phyloP scores from a whole-genome alignment of 2,329 filamentous ascomycete species.

The Pseudofabraea citricarpa region DNA sequence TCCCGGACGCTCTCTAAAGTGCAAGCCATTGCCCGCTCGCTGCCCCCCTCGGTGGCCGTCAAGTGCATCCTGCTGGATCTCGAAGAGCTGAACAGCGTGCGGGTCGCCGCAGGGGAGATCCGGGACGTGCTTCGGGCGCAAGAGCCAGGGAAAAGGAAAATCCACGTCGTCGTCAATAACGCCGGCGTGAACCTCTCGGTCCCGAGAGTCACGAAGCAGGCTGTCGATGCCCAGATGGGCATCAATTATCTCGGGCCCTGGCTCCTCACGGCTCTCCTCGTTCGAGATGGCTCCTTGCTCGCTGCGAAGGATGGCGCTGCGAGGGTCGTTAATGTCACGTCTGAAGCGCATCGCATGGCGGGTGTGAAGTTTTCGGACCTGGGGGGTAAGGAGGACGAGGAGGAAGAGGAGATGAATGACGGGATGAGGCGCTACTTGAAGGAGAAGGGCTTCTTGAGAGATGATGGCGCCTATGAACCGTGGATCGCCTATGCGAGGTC shows the following conservation, averaged over 20 bases:
- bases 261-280: constrained; percentile 14
- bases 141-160: background rate
- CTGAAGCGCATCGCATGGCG: constrained; percentile 13
- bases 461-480: constrained; percentile 11
- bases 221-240: constrained; percentile 15
- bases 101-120: constrained; percentile 5
- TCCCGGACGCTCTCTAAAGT: constrained; percentile 30
- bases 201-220: constrained; percentile 6
- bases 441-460: constrained; percentile 7
- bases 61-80: constrained; percentile 34
- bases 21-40: constrained; percentile 22
- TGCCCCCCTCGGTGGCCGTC: constrained; percentile 26
- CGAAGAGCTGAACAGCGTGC: constrained; percentile 24
- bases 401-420: constrained; percentile 10
- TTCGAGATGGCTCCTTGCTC: no score
- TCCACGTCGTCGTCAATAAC: constrained; percentile 19
- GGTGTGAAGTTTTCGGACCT: constrained; percentile 27
- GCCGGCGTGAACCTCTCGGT: constrained; percentile 14
- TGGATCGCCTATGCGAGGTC: constrained; percentile 36
- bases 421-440: constrained; percentile 8
- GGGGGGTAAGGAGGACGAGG: constrained; percentile 16
- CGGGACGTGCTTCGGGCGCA: background rate
- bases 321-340: constrained; percentile 12
- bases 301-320: background rate
- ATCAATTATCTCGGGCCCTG: constrained; percentile 17